Percentiles rank a stretch among this genome's conserved stretches.
Evolutionary conservation across 2,329 filamentous ascomycete genomes (phyloP).

Genomic region (Rugonectria rugulosa): DNA sequence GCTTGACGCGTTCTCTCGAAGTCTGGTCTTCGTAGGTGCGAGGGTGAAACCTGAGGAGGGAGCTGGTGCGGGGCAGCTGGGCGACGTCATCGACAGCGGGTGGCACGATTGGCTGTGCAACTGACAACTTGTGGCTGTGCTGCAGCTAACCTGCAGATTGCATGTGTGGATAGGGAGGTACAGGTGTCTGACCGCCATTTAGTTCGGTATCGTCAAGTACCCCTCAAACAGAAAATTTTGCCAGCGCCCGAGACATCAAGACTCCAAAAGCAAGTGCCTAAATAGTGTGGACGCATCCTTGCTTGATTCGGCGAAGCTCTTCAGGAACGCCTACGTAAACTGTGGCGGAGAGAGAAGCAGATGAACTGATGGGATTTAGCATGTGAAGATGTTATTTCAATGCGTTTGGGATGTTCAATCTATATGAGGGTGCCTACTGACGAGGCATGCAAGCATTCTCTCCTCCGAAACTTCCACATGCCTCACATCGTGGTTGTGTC

Average conservation of each 20-base stretch:
- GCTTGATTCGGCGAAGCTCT: conserved; percentile 21
- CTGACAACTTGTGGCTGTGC: conserved; percentile 29
- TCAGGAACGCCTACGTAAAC: conserved; percentile 25
- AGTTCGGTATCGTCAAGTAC: conserved; percentile 3
- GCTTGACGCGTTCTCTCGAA: conserved; percentile 9
- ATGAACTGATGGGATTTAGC: neutral
- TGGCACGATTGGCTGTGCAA: conserved; percentile 34
- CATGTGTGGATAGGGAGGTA: conserved; percentile 19
- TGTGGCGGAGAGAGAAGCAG: conserved; percentile 12
- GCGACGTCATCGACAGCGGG: conserved; percentile 40
- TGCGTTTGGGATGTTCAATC: neutral
- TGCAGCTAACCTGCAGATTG: neutral
- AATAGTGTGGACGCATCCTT: conserved; percentile 12
- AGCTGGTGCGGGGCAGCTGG: conserved; percentile 39
- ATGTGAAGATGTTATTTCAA: conserved; percentile 11
- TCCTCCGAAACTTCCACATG: neutral
- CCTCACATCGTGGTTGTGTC: neutral
- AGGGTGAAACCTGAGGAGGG: conserved; percentile 27
- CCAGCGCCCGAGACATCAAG: neutral
- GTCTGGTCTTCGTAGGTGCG: conserved; percentile 3
- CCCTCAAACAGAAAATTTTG: neutral
- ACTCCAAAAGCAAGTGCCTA: conserved; percentile 4
- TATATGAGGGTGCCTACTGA: neutral
- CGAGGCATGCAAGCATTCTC: neutral
- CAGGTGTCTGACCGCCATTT: neutral